Percentiles rank a stretch among this genome's conserved stretches.
Evolutionary conservation across 768 basidiomycete species (phyloP).

Genomic region (Calocybe cyanea): DNA sequence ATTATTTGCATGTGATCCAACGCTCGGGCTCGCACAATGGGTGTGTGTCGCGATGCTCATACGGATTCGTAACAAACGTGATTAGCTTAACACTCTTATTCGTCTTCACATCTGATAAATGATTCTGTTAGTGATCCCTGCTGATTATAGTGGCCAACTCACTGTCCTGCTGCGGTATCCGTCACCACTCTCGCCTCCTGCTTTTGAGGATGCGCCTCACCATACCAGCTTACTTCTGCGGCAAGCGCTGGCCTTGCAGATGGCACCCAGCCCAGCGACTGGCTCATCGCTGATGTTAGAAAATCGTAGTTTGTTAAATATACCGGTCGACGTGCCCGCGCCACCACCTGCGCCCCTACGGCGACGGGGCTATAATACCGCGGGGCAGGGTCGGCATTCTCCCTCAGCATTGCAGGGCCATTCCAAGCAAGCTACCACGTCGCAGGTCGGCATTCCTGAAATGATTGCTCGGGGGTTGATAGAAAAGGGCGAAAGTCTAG

Average conservation of each 20-base stretch:
- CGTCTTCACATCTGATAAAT: slow-evolving; percentile 12
- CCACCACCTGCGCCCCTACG: slow-evolving; percentile 33
- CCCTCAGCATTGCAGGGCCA: slow-evolving; percentile 20
- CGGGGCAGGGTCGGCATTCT: slow-evolving; percentile 5
- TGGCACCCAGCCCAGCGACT: slow-evolving; percentile 67
- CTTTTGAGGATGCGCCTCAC: slow-evolving; percentile 38
- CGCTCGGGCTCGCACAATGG: slow-evolving; percentile 77
- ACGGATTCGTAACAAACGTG: slow-evolving; percentile 85
- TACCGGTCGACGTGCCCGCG: slow-evolving; percentile 63
- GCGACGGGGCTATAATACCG: slow-evolving; percentile 27
- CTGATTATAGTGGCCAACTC: slow-evolving; percentile 84
- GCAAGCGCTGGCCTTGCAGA: slow-evolving; percentile 78
- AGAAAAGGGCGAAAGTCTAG: slow-evolving; percentile 73
- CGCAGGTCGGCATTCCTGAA: slow-evolving; percentile 60
- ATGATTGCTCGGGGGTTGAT: slow-evolving; percentile 67
- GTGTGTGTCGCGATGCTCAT: slow-evolving; percentile 94
- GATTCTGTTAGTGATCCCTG: slow-evolving; percentile 62
- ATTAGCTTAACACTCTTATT: slow-evolving; percentile 9
- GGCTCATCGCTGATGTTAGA: slow-evolving; percentile 80
- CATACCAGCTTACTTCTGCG: slow-evolving; percentile 70
- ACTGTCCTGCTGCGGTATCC: slow-evolving; percentile 88
- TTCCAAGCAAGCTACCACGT: slow-evolving; percentile 37
- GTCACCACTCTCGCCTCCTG: slow-evolving; percentile 34
- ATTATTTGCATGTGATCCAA: slow-evolving; percentile 82
- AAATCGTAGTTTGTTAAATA: slow-evolving; percentile 74